A percentile compares a stretch with the other conserved stretches of the same genome.
Conservation (phyloP, 495 filamentous ascomycete species). For the Podospora pseudopauciseta region DNA sequence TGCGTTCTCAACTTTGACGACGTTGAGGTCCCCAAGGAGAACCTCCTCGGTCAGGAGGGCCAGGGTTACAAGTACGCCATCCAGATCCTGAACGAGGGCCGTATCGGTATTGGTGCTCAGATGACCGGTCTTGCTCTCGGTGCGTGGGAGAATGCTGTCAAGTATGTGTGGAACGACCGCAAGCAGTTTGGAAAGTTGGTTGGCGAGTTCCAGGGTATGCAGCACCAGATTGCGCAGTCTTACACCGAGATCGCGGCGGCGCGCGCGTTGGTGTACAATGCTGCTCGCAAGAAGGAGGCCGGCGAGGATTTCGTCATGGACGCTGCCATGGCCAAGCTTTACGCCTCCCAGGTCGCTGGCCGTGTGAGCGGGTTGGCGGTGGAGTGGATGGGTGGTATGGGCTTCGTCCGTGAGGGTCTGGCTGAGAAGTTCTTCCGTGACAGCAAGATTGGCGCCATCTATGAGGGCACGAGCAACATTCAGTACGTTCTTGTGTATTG, state of each 20-base stretch:
- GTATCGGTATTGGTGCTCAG: conserved; percentile 96
- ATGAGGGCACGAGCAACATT: conserved; percentile 82
- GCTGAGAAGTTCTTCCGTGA: conserved; percentile 98
- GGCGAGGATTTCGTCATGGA: conserved; percentile 92
- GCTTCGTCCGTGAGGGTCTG: conserved; percentile 90
- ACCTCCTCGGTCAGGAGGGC: conserved; percentile 82
- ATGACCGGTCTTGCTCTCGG: conserved; percentile 97
- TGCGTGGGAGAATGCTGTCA: conserved; percentile 91
- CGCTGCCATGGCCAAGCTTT: conserved; percentile 98
- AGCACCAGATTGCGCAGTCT: conserved; percentile 95
- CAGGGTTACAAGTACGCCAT: conserved; percentile 99
- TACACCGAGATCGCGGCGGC: conserved; percentile 92
- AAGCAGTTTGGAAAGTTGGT: conserved; percentile 93
- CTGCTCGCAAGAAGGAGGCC: conserved; percentile 95
- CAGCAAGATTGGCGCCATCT: conserved; percentile 98
- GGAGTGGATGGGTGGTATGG: conserved; percentile 99
- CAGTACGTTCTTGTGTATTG: conserved; percentile 39
- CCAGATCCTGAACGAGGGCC: conserved; percentile 90
- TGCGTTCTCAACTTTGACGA: conserved; percentile 98
- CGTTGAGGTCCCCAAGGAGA: conserved; percentile 80
- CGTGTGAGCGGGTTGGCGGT: conserved; percentile 81
- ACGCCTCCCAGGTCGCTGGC: conserved; percentile 87
- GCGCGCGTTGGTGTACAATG: conserved; percentile 91
- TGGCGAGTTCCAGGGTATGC: conserved; percentile 98
- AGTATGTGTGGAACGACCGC: conserved; percentile 89